Conservation (phyloP, 1,284 basidiomycete species). For the Cystobasidium pallidum region DNA sequence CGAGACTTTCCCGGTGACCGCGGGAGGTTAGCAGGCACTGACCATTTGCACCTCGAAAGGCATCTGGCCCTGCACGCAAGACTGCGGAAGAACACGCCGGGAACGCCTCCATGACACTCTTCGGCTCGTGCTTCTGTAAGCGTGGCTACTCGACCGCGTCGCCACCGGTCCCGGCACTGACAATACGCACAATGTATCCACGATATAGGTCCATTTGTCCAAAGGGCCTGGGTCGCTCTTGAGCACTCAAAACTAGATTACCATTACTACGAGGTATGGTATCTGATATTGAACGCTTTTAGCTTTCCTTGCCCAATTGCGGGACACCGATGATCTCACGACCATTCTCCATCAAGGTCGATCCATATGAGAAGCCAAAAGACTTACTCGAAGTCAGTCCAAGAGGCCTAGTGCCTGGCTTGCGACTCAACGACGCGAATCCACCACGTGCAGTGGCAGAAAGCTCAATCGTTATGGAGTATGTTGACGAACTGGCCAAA, state of each 20-base stretch:
- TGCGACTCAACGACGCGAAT: slow-evolving; percentile 63
- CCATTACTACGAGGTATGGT: slow-evolving; percentile 47
- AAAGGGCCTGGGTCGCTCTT: slow-evolving; percentile 71
- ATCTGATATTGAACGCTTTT: no score
- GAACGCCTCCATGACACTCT: slow-evolving; percentile 61
- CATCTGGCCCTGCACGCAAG: slow-evolving; percentile 64
- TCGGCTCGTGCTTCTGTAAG: slow-evolving; percentile 65
- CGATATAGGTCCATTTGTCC: slow-evolving; percentile 63
- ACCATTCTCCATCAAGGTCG: slow-evolving; percentile 68
- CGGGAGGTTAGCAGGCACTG: background rate
- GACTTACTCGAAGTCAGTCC: slow-evolving; percentile 77
- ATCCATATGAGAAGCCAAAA: slow-evolving; percentile 77
- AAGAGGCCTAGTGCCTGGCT: slow-evolving; percentile 74
- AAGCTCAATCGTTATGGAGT: slow-evolving; percentile 73
- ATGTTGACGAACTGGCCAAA: slow-evolving; percentile 67
- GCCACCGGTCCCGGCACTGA: background rate
- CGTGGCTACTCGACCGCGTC: background rate
- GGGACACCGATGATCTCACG: no score
- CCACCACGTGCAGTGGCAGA: slow-evolving; percentile 61
- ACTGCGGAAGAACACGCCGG: slow-evolving; percentile 63
- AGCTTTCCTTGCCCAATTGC: no score
- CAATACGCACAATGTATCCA: slow-evolving; percentile 61
- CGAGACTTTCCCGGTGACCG: no score
- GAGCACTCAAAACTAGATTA: slow-evolving; percentile 56
- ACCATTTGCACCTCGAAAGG: slow-evolving; percentile 52